A percentile compares a stretch with the other conserved stretches of the same genome.
phyloP scores from a whole-genome alignment of 2,329 filamentous ascomycete genomes.

The Xylaria sp. region DNA sequence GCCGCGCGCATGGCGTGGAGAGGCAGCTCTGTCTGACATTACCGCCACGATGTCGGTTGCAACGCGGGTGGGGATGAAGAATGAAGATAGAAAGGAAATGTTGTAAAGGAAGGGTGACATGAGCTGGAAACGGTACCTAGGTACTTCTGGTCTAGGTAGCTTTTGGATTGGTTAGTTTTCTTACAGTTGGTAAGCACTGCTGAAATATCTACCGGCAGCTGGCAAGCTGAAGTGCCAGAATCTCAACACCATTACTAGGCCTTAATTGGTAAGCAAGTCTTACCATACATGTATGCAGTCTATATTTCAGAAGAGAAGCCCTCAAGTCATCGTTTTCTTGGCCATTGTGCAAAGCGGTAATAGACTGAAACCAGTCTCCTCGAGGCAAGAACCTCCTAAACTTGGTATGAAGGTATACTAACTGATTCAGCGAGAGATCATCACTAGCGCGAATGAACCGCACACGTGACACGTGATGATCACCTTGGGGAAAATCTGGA shows the following conservation, averaged over 20 bases:
- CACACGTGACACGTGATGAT: no score
- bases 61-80: neutral
- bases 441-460: no score
- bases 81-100: neutral
- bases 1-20: constrained; percentile 36
- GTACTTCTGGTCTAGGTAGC: neutral
- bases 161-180: neutral
- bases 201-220: neutral
- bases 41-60: neutral
- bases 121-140: no score
- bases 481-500: no score
- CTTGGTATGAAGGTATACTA: neutral
- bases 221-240: neutral
- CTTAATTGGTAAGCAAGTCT: no score
- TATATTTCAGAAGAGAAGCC: no score
- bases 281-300: no score
- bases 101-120: constrained; percentile 8
- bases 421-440: neutral
- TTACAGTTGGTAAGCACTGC: no score
- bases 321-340: no score
- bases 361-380: no score
- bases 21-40: constrained; percentile 43
- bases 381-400: neutral
- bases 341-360: no score
- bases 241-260: no score